Conservation (phyloP, 164 flowering plant genomes). For the Protea cynaroides region DNA sequence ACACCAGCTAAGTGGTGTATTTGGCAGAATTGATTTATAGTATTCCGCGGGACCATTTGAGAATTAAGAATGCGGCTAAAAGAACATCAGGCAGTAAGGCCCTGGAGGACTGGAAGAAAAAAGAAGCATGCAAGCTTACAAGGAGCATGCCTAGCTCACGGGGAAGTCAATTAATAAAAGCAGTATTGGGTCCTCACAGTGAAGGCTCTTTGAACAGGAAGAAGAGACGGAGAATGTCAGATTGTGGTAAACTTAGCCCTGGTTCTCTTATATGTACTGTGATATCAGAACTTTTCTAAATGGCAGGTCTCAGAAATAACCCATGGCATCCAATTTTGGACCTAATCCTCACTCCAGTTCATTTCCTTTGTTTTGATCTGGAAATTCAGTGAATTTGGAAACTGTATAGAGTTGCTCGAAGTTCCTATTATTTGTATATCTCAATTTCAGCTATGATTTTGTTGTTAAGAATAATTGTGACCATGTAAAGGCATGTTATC, state of each 20-base stretch:
- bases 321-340: neutral
- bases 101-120: constrained; percentile 26
- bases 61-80: constrained; percentile 12
- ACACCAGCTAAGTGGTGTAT: neutral
- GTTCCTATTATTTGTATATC: neutral
- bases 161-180: constrained; percentile 24
- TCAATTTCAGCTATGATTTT: neutral
- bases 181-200: constrained; percentile 23
- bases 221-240: constrained; percentile 8
- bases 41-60: constrained; percentile 30
- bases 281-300: neutral
- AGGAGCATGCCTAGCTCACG: constrained; percentile 40
- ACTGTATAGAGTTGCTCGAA: neutral
- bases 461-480: no score
- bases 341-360: neutral
- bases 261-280: constrained; percentile 3
- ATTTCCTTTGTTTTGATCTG: neutral
- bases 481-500: no score
- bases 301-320: neutral
- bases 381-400: neutral
- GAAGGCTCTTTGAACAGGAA: constrained; percentile 29
- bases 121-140: constrained; percentile 33
- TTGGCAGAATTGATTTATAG: constrained; percentile 21
- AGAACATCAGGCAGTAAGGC: constrained; percentile 17
- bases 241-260: constrained; percentile 2